Conservation (phyloP, 1,139 yeast species). For the Taiozyma sp. region DNA sequence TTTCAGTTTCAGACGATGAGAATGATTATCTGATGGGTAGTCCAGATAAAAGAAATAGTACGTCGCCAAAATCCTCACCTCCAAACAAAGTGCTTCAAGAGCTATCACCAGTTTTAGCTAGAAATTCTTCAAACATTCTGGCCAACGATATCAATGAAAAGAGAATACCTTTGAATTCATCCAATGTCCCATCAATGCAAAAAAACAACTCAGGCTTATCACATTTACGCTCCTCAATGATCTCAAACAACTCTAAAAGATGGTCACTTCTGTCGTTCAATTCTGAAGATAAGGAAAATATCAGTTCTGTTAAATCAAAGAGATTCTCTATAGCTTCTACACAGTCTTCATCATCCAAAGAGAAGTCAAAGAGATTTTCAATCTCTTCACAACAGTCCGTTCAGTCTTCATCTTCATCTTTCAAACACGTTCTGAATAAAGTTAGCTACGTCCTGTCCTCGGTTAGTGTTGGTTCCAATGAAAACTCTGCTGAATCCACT, state of each 20-base stretch:
- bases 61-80: conserved; percentile 4
- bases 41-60: conserved; percentile 9
- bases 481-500: conserved; percentile 18
- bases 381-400: conserved; percentile 11
- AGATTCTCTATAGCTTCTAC: conserved; percentile 21
- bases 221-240: conserved; percentile 17
- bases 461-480: conserved; percentile 21
- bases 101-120: conserved; percentile 11
- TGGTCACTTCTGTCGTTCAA: conserved; percentile 23
- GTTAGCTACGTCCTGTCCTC: conserved; percentile 25
- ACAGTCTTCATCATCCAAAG: conserved; percentile 11
- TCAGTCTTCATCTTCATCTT: conserved; percentile 15
- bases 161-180: conserved; percentile 14
- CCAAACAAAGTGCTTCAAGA: conserved; percentile 16
- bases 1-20: conserved; percentile 22
- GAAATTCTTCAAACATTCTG: conserved; percentile 6
- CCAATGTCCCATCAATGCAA: conserved; percentile 12
- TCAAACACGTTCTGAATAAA: conserved; percentile 26
- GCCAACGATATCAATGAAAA: conserved; percentile 14
- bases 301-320: conserved; percentile 11
- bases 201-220: conserved; percentile 18
- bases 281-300: conserved; percentile 15
- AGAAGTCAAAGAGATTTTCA: conserved; percentile 14
- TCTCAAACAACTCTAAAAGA: conserved; percentile 21
- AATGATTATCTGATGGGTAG: conserved; percentile 12